phyloP scores from a whole-genome alignment of 176 grass and related monocot species.

The Oryza glumipatula region DNA sequence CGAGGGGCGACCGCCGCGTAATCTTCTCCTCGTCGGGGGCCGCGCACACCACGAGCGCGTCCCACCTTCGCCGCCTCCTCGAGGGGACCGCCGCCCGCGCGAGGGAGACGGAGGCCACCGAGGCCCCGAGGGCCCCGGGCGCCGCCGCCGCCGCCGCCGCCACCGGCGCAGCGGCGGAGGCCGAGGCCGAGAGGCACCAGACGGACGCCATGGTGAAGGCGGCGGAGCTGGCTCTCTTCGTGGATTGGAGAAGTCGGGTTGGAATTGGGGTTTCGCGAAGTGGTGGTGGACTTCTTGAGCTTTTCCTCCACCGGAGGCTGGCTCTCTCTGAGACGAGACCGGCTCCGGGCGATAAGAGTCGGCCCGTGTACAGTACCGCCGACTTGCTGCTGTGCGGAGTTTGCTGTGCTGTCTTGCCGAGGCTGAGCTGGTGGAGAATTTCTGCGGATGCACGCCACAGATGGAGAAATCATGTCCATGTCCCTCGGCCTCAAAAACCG shows the following conservation, averaged over 20 bases:
- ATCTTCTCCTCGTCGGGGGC: constrained; percentile 83
- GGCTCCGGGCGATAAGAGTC: not conserved
- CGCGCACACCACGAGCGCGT: constrained; percentile 56
- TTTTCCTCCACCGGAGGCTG: not conserved
- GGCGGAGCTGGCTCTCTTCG: not conserved
- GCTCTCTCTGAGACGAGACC: not conserved
- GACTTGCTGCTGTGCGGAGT: not conserved
- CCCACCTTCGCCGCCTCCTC: constrained; percentile 32
- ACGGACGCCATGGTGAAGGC: constrained; percentile 53
- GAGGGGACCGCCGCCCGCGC: not conserved
- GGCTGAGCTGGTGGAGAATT: not conserved
- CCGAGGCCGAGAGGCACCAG: constrained; percentile 52
- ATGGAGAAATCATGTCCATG: not conserved
- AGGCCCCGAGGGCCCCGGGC: not conserved
- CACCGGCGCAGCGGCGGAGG: constrained; percentile 15
- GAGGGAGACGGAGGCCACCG: not conserved
- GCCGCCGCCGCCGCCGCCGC: not conserved
- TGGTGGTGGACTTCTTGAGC: not conserved
- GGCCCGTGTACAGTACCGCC: not conserved
- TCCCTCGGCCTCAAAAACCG: not conserved
- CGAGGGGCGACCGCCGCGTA: constrained; percentile 80
- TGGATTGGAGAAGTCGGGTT: constrained; percentile 3
- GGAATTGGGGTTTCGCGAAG: constrained; percentile 43
- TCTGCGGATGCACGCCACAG: not conserved
- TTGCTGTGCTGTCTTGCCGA: too few relatives aligned